phyloP scores from a whole-genome alignment of 306 rosid genomes.

The Acacia melanoxylon region DNA sequence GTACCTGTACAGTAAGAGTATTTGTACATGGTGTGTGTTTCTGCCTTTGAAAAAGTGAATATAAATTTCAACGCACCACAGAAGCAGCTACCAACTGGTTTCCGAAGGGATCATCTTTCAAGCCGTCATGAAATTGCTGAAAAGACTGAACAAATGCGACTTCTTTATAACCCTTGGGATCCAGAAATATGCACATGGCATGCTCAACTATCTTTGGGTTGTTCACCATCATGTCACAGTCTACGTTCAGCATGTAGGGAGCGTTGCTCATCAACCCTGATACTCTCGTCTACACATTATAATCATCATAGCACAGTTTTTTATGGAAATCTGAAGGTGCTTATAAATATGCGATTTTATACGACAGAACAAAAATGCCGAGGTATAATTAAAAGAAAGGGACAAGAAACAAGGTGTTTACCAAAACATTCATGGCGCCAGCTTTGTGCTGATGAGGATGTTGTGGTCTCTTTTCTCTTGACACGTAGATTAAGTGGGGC shows the following conservation, averaged over 20 bases:
- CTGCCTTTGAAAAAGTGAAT: background rate
- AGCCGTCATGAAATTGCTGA: conserved; percentile 50
- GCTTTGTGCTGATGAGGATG: conserved; percentile 71
- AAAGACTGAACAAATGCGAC: conserved; percentile 66
- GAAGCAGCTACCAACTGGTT: conserved; percentile 39
- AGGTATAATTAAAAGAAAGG: background rate
- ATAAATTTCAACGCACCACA: conserved; percentile 26
- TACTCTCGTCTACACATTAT: conserved; percentile 51
- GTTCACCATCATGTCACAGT: conserved; percentile 76
- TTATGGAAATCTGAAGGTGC: background rate
- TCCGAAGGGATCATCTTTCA: conserved; percentile 73
- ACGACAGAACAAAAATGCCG: background rate
- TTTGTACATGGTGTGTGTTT: background rate
- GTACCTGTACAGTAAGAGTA: background rate
- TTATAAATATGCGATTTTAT: background rate
- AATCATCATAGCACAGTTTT: too few species aligned
- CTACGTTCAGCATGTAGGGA: conserved; percentile 65
- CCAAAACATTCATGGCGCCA: conserved; percentile 81
- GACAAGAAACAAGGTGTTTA: background rate
- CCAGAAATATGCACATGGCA: conserved; percentile 60
- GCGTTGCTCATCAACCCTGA: conserved; percentile 78
- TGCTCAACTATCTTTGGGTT: conserved; percentile 49
- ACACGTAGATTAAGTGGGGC: conserved; percentile 58
- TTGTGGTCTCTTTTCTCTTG: conserved; percentile 58
- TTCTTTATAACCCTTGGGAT: conserved; percentile 42